phyloP scores from a whole-genome alignment of 2,329 filamentous ascomycete species.

The Pezicula neosporulosa region DNA sequence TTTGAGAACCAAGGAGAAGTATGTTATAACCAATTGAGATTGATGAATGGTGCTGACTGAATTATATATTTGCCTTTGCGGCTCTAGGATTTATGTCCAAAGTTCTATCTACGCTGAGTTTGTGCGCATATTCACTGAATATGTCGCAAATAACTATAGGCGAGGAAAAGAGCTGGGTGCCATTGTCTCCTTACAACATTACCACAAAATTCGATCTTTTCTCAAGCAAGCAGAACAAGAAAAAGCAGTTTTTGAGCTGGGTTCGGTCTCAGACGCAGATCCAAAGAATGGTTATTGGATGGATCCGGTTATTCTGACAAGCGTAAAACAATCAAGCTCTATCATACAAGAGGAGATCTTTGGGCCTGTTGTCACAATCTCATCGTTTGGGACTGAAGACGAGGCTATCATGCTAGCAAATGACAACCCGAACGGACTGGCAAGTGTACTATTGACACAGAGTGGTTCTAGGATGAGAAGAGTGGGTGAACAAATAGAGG shows the following conservation, averaged over 20 bases:
- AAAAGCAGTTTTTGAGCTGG: conserved; percentile 5
- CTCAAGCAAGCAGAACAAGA: conserved; percentile 5
- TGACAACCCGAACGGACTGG: conserved; percentile 37
- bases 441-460: conserved; percentile 26
- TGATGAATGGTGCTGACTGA: too few relatives aligned
- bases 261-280: background rate
- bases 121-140: conserved; percentile 4
- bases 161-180: conserved; percentile 1
- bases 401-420: conserved; percentile 57
- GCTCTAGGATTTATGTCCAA: conserved; percentile 17
- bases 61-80: conserved; percentile 29
- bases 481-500: conserved; percentile 29
- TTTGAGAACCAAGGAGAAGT: conserved; percentile 33
- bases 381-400: conserved; percentile 48
- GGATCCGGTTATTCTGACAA: conserved; percentile 8
- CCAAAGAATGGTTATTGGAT: conserved; percentile 8
- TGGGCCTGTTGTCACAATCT: conserved; percentile 53
- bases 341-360: conserved; percentile 50
- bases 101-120: conserved; percentile 10
- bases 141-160: conserved; percentile 3
- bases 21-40: too few relatives aligned
- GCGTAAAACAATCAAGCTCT: background rate
- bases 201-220: conserved; percentile 6
- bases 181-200: conserved; percentile 6
- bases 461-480: conserved; percentile 27